Conservation (phyloP, 331 rosid species). For the Erythrophleum ivorense region DNA sequence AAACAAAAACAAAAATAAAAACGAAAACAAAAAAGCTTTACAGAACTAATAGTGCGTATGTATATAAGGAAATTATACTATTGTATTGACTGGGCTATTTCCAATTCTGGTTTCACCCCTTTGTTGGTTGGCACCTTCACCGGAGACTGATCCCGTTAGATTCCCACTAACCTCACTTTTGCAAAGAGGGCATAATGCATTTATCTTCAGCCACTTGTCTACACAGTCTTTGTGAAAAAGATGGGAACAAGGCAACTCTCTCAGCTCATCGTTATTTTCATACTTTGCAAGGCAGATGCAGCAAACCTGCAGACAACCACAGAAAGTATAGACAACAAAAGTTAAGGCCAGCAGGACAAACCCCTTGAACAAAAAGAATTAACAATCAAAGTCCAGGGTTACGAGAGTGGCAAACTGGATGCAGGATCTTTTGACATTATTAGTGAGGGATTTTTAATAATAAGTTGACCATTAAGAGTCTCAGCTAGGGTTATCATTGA, state of each 20-base stretch:
- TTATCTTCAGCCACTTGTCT: slow-evolving; percentile 96
- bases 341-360: slow-evolving; percentile 33
- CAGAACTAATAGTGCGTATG: slow-evolving; percentile 7
- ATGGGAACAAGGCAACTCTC: slow-evolving; percentile 93
- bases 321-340: slow-evolving; percentile 24
- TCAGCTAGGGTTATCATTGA: not conserved
- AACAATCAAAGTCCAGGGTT: not conserved
- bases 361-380: not conserved
- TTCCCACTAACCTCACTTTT: slow-evolving; percentile 75
- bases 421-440: slow-evolving; percentile 10
- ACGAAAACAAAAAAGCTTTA: slow-evolving; percentile 19
- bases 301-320: slow-evolving; percentile 71
- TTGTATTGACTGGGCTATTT: slow-evolving; percentile 40
- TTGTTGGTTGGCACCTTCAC: slow-evolving; percentile 55
- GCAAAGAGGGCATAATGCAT: slow-evolving; percentile 92
- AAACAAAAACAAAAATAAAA: not conserved
- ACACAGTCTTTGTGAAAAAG: slow-evolving; percentile 97
- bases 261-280: slow-evolving; percentile 85
- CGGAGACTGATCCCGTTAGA: slow-evolving; percentile 45
- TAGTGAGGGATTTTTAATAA: not conserved
- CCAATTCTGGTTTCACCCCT: slow-evolving; percentile 49
- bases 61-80: slow-evolving; percentile 43
- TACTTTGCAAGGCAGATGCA: slow-evolving; percentile 96
- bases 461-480: slow-evolving; percentile 9
- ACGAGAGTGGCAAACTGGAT: slow-evolving; percentile 6